These are phyloP conservation scores for Paratrypanosoma confusum DNA, from an alignment of 208 protist genomes.

Conservation along the genomic window DNA sequence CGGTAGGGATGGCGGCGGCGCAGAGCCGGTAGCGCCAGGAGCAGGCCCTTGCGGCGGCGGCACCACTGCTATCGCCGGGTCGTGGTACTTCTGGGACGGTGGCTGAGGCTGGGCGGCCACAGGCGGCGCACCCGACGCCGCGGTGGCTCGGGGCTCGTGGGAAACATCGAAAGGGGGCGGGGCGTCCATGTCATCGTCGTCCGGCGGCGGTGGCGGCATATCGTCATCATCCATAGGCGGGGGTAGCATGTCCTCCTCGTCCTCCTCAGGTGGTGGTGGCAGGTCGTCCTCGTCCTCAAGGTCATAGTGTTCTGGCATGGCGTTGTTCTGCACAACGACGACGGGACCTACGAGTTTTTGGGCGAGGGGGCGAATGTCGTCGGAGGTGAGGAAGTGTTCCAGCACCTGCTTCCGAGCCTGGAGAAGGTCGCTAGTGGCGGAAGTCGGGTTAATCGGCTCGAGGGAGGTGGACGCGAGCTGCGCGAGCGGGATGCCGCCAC, in stretches of 20 bases:
- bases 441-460: conserved; percentile 8
- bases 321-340: neutral
- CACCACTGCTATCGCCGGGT: neutral
- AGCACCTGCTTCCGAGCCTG: conserved; percentile 4
- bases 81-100: neutral
- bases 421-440: neutral
- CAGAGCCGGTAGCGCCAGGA: neutral
- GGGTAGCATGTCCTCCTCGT: conserved; percentile 8
- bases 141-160: conserved; percentile 1
- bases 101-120: neutral
- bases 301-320: neutral
- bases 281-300: conserved; percentile 1
- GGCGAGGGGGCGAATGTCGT: conserved; percentile 6
- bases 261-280: neutral
- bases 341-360: conserved; percentile 3
- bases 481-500: conserved; percentile 7
- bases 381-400: conserved; percentile 11
- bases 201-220: conserved; percentile 5
- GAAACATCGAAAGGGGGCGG: conserved; percentile 6
- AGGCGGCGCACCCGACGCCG: neutral
- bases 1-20: conserved; percentile 3
- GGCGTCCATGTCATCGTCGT: conserved; percentile 7
- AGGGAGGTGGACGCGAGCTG: conserved; percentile 1
- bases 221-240: conserved; percentile 10
- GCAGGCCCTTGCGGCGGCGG: conserved; percentile 1